Conservation (phyloP, 1,284 basidiomycete genomes). For the Cutaneotrichosporon arboriforme region DNA sequence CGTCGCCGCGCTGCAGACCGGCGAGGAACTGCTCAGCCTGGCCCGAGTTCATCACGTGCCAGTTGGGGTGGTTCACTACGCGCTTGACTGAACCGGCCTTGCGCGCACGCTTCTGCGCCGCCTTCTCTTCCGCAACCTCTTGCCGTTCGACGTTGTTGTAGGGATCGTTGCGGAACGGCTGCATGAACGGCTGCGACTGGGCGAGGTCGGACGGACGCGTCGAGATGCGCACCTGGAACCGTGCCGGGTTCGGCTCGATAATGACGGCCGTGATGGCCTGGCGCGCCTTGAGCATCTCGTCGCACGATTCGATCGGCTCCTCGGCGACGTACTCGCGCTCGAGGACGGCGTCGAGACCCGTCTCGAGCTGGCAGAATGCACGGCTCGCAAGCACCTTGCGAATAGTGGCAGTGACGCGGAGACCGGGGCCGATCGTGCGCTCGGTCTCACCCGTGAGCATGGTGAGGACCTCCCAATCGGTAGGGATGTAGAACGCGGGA, state of each 20-base stretch:
- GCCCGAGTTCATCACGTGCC: conserved; percentile 87
- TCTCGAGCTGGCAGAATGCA: conserved; percentile 60
- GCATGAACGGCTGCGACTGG: conserved; percentile 34
- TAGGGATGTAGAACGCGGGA: conserved; percentile 61
- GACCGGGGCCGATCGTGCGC: conserved; percentile 68
- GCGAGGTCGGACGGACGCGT: conserved; percentile 65
- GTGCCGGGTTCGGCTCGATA: conserved; percentile 61
- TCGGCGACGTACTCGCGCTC: conserved; percentile 60
- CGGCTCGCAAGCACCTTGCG: conserved; percentile 29
- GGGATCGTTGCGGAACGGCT: conserved; percentile 36
- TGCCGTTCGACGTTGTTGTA: conserved; percentile 48
- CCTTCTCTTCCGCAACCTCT: conserved; percentile 64
- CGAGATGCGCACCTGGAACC: conserved; percentile 71
- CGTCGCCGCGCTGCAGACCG: conserved; percentile 86
- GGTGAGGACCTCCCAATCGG: conserved; percentile 76
- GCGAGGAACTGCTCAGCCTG: conserved; percentile 89
- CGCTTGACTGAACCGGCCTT: conserved; percentile 71
- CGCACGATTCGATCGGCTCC: conserved; percentile 43
- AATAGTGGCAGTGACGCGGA: conserved; percentile 76
- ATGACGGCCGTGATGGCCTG: conserved; percentile 79
- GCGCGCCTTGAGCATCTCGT: conserved; percentile 60
- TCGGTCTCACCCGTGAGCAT: conserved; percentile 93
- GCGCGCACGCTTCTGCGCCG: conserved; percentile 73
- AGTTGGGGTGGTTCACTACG: conserved; percentile 96
- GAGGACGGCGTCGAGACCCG: conserved; percentile 83